A percentile compares a stretch with the other conserved stretches of the same genome.
These are phyloP conservation scores for Phytophthora pluvialis DNA, from an alignment of 352 stramenopile genomes.

Conservation along the genomic window DNA sequence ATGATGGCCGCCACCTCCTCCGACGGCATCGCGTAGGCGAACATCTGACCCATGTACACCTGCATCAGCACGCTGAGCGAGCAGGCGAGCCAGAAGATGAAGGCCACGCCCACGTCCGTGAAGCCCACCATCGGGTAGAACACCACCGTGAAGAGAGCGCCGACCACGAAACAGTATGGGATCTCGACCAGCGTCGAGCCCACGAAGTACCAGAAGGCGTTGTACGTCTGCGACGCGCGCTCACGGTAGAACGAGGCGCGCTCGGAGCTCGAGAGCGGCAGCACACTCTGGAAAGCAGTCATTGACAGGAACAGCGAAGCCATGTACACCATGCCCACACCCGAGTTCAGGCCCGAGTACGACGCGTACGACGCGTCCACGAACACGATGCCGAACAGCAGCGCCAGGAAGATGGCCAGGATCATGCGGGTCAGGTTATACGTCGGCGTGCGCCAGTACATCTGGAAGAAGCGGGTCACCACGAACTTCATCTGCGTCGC, in stretches of 20 bases:
- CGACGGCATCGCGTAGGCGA: constrained; percentile 31
- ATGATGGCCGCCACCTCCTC: constrained; percentile 44
- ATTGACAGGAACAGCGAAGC: constrained; percentile 65
- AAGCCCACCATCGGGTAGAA: constrained; percentile 45
- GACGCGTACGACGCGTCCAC: constrained; percentile 34
- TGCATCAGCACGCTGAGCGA: constrained; percentile 39
- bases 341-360: constrained; percentile 40
- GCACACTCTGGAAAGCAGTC: constrained; percentile 65
- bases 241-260: constrained; percentile 77
- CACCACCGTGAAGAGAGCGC: constrained; percentile 36
- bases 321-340: constrained; percentile 84
- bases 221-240: constrained; percentile 85
- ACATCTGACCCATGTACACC: constrained; percentile 38
- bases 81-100: constrained; percentile 36
- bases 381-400: constrained; percentile 82
- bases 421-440: constrained; percentile 81
- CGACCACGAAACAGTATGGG: constrained; percentile 46
- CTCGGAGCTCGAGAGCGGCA: constrained; percentile 84
- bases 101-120: constrained; percentile 11
- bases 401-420: constrained; percentile 56
- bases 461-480: constrained; percentile 25
- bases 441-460: constrained; percentile 58
- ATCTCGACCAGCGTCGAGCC: constrained; percentile 64
- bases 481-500: constrained; percentile 38
- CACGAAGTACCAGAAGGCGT: constrained; percentile 66